Evolutionary conservation across 371 early-diverging fungal genomes (phyloP), one percentile per base, ranked within the genome.

Genomic region (Apophysomyces trapeziformis): DNA sequence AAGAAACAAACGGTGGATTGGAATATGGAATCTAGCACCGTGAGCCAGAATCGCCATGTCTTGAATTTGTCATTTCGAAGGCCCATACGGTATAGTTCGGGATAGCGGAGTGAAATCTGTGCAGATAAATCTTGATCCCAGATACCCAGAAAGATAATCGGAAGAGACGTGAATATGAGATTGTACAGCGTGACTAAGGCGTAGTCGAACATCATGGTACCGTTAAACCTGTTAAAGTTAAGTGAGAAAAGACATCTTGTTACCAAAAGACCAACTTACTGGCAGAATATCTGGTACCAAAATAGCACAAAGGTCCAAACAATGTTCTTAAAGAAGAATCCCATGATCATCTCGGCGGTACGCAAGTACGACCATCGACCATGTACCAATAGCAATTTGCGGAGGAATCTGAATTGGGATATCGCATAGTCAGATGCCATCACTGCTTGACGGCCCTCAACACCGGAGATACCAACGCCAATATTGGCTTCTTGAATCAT

Each of bases 401-500:
- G 82, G 68, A 96, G 70, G 68, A 76, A 89, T 7, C 88, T 79
- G 80, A 96, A 96, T 71, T 94, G 92, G 1, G 90, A 91, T 69
- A 96, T 89, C 1, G 94, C 91, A 73, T 94, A 96, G 78, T 96
- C 97, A 38, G 92, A 89, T 5, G 94, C 90, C 87, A 95, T 90
- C 18, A 90, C 91, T 5, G 97, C 97, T 74, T 96, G 96, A 66
- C 93, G 79, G 35, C 97, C 97, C 76, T 96, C 97, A 66, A 93
- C 92, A 65, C 97, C 97, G 13, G 90, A 87, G 60, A 97, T 95
- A 57, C 97, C 97, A n/a, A 97, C 79, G 36, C 97, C 96, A 1
- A 97, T 87, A 70, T 96, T 89, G 26, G 97, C 93, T 66, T 87
- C 91, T 76, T 93, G 92, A 63, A 97, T 93, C 97, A 97, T 97